Percentiles rank a stretch among this genome's conserved stretches.
phyloP scores from a whole-genome alignment of 179 eudicot species.

The Spergularia azorica region DNA sequence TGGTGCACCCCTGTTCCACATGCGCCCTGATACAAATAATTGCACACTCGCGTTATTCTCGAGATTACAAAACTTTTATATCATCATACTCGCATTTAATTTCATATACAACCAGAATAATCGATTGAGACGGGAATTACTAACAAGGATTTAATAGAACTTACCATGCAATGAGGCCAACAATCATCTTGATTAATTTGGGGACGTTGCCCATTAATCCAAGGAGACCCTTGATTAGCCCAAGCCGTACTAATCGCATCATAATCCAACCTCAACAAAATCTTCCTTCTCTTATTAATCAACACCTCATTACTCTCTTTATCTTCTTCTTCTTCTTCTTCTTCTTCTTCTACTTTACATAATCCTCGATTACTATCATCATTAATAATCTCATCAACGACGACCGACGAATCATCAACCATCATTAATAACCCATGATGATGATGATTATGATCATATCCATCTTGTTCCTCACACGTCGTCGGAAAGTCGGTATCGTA shows the following conservation, averaged over 20 bases:
- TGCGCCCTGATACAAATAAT: slow-evolving; percentile 35
- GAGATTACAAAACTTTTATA: too few relatives aligned
- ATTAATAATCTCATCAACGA: neutral
- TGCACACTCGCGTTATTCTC: neutral
- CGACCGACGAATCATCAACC: slow-evolving; percentile 25
- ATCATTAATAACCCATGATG: neutral
- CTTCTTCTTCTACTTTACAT: slow-evolving; percentile 18
- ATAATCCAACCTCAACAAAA: slow-evolving; percentile 54
- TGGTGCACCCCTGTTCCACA: slow-evolving; percentile 23
- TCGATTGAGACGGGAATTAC: too few relatives aligned
- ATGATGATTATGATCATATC: neutral
- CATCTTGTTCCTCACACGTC: slow-evolving; percentile 30
- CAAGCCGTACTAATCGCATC: slow-evolving; percentile 66
- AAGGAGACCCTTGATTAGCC: slow-evolving; percentile 61
- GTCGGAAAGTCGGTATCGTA: slow-evolving; percentile 36
- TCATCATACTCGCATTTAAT: too few relatives aligned
- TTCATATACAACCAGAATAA: too few relatives aligned
- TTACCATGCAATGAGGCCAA: slow-evolving; percentile 62
- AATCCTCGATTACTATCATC: neutral
- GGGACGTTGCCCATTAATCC: slow-evolving; percentile 56
- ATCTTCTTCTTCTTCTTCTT: slow-evolving; percentile 3
- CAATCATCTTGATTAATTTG: slow-evolving; percentile 42
- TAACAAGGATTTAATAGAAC: neutral
- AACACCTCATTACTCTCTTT: slow-evolving; percentile 6
- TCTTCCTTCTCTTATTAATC: slow-evolving; percentile 27